Conservation (phyloP, 2,329 filamentous ascomycete species). For the Verticillium zaregamsianum region DNA sequence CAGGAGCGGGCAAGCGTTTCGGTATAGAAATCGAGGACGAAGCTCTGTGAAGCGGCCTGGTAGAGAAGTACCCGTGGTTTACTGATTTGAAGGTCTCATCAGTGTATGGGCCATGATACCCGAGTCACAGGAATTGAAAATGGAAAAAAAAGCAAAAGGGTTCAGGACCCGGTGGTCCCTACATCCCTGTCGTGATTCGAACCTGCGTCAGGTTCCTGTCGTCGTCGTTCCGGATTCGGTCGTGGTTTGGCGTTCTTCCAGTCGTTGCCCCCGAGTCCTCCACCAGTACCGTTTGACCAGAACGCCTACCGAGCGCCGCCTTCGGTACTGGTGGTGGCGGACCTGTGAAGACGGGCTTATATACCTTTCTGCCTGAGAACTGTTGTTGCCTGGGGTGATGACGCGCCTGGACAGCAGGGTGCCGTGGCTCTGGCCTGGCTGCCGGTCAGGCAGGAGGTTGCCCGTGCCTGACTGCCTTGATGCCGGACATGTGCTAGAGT, state of each 20-base stretch:
- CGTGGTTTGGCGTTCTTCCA: neutral
- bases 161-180: neutral
- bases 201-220: neutral
- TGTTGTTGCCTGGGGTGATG: neutral
- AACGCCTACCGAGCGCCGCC: neutral
- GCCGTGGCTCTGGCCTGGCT: neutral
- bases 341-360: neutral
- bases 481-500: too few species aligned
- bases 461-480: too few species aligned
- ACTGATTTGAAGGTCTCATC: neutral
- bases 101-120: too few species aligned
- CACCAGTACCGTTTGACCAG: neutral
- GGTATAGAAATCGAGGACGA: conserved; percentile 3
- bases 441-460: too few species aligned
- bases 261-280: neutral
- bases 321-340: neutral
- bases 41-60: neutral
- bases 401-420: neutral
- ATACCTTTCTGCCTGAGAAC: neutral
- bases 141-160: neutral
- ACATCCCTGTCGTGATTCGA: neutral
- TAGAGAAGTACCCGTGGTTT: too few species aligned
- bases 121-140: neutral
- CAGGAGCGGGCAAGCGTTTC: neutral
- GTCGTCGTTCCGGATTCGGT: neutral